Conservation (phyloP, 805 yeast genomes). For the Candida sithepensis region DNA sequence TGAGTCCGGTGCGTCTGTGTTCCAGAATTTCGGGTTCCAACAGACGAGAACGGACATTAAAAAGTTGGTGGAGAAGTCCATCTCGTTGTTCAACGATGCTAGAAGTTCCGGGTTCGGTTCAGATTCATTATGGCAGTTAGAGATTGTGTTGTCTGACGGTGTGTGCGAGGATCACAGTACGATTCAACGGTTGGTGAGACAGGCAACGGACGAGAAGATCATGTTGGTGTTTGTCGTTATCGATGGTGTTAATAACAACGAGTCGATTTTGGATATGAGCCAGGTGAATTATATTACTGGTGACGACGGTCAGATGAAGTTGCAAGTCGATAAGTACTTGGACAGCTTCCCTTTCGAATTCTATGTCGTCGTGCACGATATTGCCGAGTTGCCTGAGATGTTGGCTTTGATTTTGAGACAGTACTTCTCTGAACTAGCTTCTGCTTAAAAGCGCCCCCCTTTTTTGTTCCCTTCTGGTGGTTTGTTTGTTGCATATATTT, state of each 20-base stretch:
- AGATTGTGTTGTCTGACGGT: conserved; percentile 93
- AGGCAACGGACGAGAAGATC: conserved; percentile 86
- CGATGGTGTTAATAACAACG: conserved; percentile 81
- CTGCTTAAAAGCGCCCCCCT: conserved; percentile 14
- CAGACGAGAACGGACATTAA: conserved; percentile 84
- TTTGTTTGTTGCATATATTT: neutral
- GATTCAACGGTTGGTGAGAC: conserved; percentile 77
- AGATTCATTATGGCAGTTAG: conserved; percentile 85
- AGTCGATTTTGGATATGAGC: conserved; percentile 90
- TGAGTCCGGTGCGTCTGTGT: conserved; percentile 78
- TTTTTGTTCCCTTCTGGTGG: neutral
- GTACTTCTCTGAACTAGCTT: conserved; percentile 73
- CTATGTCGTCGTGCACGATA: conserved; percentile 88
- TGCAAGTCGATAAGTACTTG: conserved; percentile 79
- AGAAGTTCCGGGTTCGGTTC: conserved; percentile 35
- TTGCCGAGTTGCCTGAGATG: conserved; percentile 88
- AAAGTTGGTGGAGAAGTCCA: conserved; percentile 66
- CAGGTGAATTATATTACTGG: conserved; percentile 84
- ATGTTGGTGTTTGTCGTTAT: conserved; percentile 94
- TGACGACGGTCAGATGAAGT: conserved; percentile 60
- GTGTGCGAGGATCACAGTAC: conserved; percentile 93
- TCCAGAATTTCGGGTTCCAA: conserved; percentile 87
- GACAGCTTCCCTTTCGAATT: conserved; percentile 96
- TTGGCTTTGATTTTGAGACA: conserved; percentile 85
- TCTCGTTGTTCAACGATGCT: conserved; percentile 65